These are phyloP conservation scores for Aureobasidium sp. DNA, from an alignment of 2,329 filamentous ascomycete genomes.

Conservation along the genomic window DNA sequence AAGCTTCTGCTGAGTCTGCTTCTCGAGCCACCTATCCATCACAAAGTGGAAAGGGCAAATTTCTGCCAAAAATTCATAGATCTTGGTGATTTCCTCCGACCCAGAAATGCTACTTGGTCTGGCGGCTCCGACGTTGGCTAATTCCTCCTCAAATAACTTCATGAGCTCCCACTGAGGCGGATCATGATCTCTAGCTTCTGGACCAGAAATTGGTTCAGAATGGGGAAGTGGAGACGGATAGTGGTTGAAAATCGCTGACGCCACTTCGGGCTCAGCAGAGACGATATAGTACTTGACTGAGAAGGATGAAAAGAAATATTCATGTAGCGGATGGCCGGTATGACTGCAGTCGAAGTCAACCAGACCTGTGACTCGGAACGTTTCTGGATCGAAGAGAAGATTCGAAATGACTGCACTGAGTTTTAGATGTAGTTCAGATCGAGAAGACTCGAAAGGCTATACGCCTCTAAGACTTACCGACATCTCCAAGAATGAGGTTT, in stretches of 20 bases:
- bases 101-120: background rate
- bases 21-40: background rate
- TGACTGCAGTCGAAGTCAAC: background rate
- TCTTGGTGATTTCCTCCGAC: background rate
- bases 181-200: background rate
- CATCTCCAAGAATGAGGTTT: background rate
- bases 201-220: background rate
- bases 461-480: background rate
- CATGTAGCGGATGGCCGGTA: background rate
- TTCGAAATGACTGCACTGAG: background rate
- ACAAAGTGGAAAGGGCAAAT: background rate
- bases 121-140: background rate
- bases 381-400: background rate
- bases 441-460: too few relatives aligned
- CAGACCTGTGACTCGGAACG: background rate
- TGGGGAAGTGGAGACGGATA: background rate
- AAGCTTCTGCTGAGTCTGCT: background rate
- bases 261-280: background rate
- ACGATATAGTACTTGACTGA: background rate
- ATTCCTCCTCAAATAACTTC: background rate
- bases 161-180: background rate
- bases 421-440: too few relatives aligned
- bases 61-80: background rate
- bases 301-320: background rate
- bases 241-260: background rate